Percentiles rank a stretch among this genome's conserved stretches.
Conservation (phyloP, 371 early-diverging fungal species). For the Mucor plumbeus region DNA sequence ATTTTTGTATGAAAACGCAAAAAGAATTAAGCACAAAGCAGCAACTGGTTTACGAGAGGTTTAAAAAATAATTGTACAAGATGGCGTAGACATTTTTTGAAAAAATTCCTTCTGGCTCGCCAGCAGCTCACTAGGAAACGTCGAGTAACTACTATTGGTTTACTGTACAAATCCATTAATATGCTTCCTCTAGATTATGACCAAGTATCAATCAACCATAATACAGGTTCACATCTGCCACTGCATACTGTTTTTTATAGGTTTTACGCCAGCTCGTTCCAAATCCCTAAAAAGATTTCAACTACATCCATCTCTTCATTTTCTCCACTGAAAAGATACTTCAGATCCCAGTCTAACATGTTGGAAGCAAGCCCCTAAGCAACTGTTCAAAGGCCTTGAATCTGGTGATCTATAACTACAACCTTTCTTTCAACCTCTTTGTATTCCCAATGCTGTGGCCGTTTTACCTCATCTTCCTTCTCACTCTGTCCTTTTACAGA, state of each 20-base stretch:
- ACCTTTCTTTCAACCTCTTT: neutral
- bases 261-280: neutral
- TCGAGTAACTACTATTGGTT: neutral
- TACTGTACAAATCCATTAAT: neutral
- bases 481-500: neutral
- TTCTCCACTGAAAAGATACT: neutral
- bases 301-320: neutral
- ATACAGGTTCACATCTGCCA: neutral
- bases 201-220: neutral
- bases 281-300: neutral
- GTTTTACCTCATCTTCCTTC: neutral
- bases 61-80: too few relatives aligned
- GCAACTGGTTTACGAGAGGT: too few relatives aligned
- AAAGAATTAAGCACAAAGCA: too few relatives aligned
- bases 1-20: too few relatives aligned
- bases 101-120: too few relatives aligned
- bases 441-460: neutral
- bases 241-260: neutral
- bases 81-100: too few relatives aligned
- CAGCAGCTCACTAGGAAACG: neutral
- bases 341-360: neutral
- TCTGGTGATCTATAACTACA: neutral
- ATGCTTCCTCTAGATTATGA: neutral
- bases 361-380: neutral
- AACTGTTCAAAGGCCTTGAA: neutral